Conservation (phyloP, 2,329 filamentous ascomycete genomes). For the Pseudopithomyces maydicus region DNA sequence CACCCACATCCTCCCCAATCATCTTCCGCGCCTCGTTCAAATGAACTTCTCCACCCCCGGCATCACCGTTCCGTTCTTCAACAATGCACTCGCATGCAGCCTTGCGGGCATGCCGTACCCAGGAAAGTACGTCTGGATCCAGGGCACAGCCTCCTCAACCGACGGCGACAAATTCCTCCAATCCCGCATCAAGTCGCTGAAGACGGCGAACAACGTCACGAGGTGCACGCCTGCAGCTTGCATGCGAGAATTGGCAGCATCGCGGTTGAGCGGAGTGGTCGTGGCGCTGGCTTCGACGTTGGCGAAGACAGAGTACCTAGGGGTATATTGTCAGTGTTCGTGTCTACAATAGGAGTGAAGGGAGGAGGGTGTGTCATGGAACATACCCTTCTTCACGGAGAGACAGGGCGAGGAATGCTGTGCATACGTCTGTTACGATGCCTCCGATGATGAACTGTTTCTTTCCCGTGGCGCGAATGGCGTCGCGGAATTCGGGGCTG, state of each 20-base stretch:
- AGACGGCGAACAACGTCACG: slow-evolving; percentile 65
- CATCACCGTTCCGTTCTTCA: slow-evolving; percentile 61
- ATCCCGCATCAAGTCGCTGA: slow-evolving; percentile 72
- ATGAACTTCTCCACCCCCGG: slow-evolving; percentile 56
- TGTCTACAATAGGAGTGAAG: not conserved
- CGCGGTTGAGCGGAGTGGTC: slow-evolving; percentile 64
- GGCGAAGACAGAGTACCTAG: slow-evolving; percentile 62
- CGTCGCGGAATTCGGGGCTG: slow-evolving; percentile 68
- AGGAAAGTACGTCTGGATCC: slow-evolving; percentile 67
- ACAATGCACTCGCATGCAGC: slow-evolving; percentile 63
- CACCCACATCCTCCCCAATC: not conserved
- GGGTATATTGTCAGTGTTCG: not conserved
- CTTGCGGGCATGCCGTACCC: slow-evolving; percentile 68
- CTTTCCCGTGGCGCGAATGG: slow-evolving; percentile 67
- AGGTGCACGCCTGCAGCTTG: slow-evolving; percentile 68
- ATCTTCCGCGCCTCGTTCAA: not conserved
- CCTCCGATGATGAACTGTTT: slow-evolving; percentile 74
- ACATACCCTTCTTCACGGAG: slow-evolving; percentile 64
- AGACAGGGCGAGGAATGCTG: slow-evolving; percentile 72
- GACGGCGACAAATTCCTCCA: slow-evolving; percentile 62
- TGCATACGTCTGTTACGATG: slow-evolving; percentile 77
- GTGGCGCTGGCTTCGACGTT: slow-evolving; percentile 75
- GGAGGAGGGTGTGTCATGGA: too few relatives aligned
- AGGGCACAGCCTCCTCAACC: slow-evolving; percentile 62
- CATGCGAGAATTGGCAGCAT: slow-evolving; percentile 71